Base-by-base conservation (phyloP, 306 rosid species). In the Lathyrus oleraceus region DNA sequence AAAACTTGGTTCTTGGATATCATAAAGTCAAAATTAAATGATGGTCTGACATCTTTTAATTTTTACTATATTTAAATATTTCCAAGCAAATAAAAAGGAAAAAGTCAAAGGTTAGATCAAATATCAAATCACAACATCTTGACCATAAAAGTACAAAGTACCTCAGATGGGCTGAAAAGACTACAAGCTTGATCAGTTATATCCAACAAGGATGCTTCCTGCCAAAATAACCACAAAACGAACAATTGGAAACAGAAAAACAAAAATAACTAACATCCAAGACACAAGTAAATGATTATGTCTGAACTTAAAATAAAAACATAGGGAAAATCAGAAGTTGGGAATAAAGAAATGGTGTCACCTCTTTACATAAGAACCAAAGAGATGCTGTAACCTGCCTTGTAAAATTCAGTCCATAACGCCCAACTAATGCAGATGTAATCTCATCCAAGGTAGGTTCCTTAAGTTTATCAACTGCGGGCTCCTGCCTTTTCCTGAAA, bases 321-420 rank as follows among this genome's bases (percentile, higher is more conserved):
- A 42, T 1, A 1, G 27, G 25, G 39, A 64, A 79, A 63, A 70
- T 5, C 63, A 72, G 72, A 19, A 44, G 61, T 28, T 5, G 13
- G 49, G 54, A 57, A 57, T 36, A 35, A 64, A 13, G 44, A 69
- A 67, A 48, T 21, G 21, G 11, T 15, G 72, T 75, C 54, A 94
- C 97, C 97, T 94, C 96, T 85, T 94, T 94, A 84, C 98, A 94
- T 27, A 94, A 79, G 82, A 94, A 94, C 97, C 97, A 94, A 28
- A 94, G 89, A 66, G 96, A 87, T 72, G 98, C 72, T 53, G 76
- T 76, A 71, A 82, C 87, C 58, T 90, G 87, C 78, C 87, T 85
- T 2, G 92, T 87, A 81, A 94, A 94, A 77, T 84, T 90, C 80
- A 94, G 78, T 49, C 76, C 78, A 76, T 84, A 79, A 17, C 91